Conservation (phyloP, 352 stramenopile species). For the Globisporangium lucens region DNA sequence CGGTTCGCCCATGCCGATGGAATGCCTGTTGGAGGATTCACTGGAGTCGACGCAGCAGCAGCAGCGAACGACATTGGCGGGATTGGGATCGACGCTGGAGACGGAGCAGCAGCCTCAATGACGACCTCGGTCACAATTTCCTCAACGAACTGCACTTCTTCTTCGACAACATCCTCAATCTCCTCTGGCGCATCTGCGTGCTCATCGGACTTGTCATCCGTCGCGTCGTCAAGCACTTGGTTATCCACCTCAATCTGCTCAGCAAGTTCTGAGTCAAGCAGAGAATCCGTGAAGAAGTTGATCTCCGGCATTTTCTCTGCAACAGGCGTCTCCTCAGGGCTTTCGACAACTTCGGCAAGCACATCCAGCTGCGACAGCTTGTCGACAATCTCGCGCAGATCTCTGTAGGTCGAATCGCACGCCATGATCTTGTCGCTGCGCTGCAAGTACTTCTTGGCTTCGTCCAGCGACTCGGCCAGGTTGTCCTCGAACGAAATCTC, state of each 20-base stretch:
- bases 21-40: conserved; percentile 3
- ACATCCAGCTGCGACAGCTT: conserved; percentile 30
- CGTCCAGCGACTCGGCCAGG: conserved; percentile 68
- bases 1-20: conserved; percentile 21
- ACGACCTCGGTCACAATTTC: conserved; percentile 9
- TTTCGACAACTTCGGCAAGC: conserved; percentile 17
- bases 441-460: conserved; percentile 69
- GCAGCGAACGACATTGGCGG: conserved; percentile 55
- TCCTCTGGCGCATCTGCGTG: conserved; percentile 18
- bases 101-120: conserved; percentile 13
- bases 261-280: conserved; percentile 31
- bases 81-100: conserved; percentile 23
- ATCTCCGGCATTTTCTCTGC: conserved; percentile 61
- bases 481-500: conserved; percentile 81
- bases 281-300: conserved; percentile 85
- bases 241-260: conserved; percentile 8
- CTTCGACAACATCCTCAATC: conserved; percentile 12
- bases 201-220: conserved; percentile 23
- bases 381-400: conserved; percentile 58
- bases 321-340: conserved; percentile 16
- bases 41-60: conserved; percentile 20
- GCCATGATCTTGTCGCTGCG: conserved; percentile 71
- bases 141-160: conserved; percentile 4
- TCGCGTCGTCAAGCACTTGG: conserved; percentile 14
- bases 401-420: conserved; percentile 67